Conservation (phyloP, 202 grass and related monocot species). For the Hordeum pubiflorum region DNA sequence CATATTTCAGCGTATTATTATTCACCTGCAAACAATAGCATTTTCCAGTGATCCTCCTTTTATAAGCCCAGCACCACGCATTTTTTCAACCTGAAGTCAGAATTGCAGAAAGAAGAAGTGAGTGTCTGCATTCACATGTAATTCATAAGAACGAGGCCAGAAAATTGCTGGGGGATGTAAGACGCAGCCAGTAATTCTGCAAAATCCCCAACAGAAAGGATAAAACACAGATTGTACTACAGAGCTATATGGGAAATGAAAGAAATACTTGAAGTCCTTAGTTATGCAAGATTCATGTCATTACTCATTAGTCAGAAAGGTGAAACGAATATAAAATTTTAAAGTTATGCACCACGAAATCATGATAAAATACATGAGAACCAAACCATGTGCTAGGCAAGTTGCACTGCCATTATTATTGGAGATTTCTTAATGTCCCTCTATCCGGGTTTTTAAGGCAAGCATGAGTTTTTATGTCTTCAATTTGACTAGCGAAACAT, state of each 20-base stretch:
- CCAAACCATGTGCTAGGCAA: conserved; percentile 1
- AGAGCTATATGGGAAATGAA: neutral
- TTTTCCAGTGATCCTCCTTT: conserved; percentile 85
- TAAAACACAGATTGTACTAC: neutral
- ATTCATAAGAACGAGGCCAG: neutral
- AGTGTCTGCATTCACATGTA: neutral
- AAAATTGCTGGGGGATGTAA: neutral
- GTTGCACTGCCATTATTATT: neutral
- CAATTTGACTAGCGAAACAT: neutral
- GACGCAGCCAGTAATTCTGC: neutral
- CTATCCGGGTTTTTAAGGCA: neutral
- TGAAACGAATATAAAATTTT: neutral
- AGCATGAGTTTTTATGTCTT: neutral
- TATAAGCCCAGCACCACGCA: conserved; percentile 65
- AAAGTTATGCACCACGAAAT: neutral
- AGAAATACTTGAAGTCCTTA: neutral
- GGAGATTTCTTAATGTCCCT: neutral
- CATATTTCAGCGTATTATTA: conserved; percentile 3
- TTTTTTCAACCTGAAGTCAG: conserved; percentile 48
- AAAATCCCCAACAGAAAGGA: neutral
- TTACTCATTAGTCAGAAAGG: neutral
- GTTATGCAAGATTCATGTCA: neutral
- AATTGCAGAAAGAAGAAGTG: conserved; percentile 25
- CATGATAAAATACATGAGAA: conserved; percentile 2
- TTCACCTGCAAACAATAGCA: conserved; percentile 90